Evolutionary conservation across 805 yeast species (phyloP), one percentile per base, ranked within the genome.

Genomic region (Yarrowia divulgata): DNA sequence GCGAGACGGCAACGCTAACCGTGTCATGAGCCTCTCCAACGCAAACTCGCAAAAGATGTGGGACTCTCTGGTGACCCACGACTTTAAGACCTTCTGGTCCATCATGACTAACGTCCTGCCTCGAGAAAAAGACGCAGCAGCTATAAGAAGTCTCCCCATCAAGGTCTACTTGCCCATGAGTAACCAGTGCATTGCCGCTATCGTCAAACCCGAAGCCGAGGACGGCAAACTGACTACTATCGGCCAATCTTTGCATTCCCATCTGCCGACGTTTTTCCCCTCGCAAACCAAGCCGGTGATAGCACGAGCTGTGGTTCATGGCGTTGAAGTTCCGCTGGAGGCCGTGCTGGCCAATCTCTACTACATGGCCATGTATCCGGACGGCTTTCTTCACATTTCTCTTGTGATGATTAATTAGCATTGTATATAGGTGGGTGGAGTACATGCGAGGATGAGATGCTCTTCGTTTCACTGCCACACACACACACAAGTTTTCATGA

Each of bases 1-100:
- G 0, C 77, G 90, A 45, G 87, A 88, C 72, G 97, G 97, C 0
- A 84, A 86, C n/a, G 84, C 97, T 7, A 91, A 90, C 71, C 84
- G 87, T 1, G 85, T 94, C n/a, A 90, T 94, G 97, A 82, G 83
- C 34, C 79, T 94, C 68, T 85, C 95, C 7, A 87, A 86, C 71
- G 82, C 81, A 0, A 88, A 89, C 66, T 84, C 94, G 0, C 77
- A 80, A 32, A 74, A 75, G 1, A 80, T 92, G 60, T 90, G 93
- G 90, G 72, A 80, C 48, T 63, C 57, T 13, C 39, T 1, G 77
- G 89, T 10, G 81, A 88, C 5, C 70, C 34, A 32, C 6, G 73
- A 40, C 39, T 72, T 71, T 71, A 69, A 70, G 2, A 54, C 39
- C 29, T 81, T 74, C 55, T 77, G 80, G 78, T 13, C 69, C 2